Evolutionary conservation across 2,329 filamentous ascomycete species (phyloP), one percentile per base, ranked within the genome.

Genomic region (Drechslerella coelobrocha): DNA sequence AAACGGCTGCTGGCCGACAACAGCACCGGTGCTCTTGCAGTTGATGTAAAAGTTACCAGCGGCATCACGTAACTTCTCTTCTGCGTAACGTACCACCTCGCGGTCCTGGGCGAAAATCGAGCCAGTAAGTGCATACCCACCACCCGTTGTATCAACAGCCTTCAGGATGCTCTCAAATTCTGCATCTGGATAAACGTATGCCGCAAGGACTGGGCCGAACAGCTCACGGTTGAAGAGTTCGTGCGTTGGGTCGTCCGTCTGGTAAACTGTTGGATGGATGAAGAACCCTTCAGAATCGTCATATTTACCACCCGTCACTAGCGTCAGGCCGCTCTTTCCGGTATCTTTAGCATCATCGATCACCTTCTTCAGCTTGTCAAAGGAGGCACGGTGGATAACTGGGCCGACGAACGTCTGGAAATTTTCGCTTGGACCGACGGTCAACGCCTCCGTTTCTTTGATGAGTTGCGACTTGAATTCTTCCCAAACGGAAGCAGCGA

Each of bases 21-120:
- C 86, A 14, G 88, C 87, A 39, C 87, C 88, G 1, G 88, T 90
- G 78, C 85, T 88, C 84, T 92, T 92, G 82, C 88, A 89, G 81
- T 92, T 93, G 80, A 93, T 83, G 81, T 93, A 93, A 78, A 92
- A 92, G 82, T 93, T 93, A 43, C 90, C 90, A 0, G 90, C 89
- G 0, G 88, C 82, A 77, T 92, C 86, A 73, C 89, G 83, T 57
- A 93, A 82, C 71, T 83, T 84, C 75, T 91, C 85, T 78, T 92
- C 89, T 0, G 89, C 90, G 61, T 83, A 83, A 23, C 87, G 84
- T 68, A 92, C 81, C 12, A 84, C 87, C 50, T 83, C 79, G 41
- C 90, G 82, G 78, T 92, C 89, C 61, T 83, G 80, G 8, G 90
- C 88, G 78, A 93, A 93, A 60, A 93, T 82, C 66, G 89, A 84